Percentiles rank a stretch among this genome's conserved stretches.
phyloP scores from a whole-genome alignment of 352 stramenopile species.

The Phytopythium ostracodes region DNA sequence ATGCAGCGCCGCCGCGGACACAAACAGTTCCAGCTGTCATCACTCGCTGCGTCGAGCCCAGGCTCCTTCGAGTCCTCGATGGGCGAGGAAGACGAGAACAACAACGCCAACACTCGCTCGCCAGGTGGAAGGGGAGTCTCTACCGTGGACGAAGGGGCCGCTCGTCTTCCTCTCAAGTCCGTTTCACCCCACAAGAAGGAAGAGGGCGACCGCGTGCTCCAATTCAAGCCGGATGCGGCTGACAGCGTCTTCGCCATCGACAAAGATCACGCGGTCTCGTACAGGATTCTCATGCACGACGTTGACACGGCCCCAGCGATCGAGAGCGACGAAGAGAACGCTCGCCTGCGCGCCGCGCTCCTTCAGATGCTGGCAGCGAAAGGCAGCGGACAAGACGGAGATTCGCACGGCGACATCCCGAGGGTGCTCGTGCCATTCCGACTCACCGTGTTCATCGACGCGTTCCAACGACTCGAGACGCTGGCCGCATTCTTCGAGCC shows the following conservation, averaged over 20 bases:
- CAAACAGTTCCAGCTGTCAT: conserved; percentile 1
- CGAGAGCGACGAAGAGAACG: background rate
- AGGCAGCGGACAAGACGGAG: background rate
- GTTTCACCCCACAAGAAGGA: background rate
- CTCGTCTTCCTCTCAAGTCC: background rate
- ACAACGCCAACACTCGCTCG: background rate
- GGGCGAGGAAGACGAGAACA: conserved; percentile 1
- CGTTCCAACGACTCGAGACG: conserved; percentile 60
- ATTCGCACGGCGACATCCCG: background rate
- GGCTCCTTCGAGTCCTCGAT: background rate
- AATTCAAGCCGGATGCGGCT: background rate
- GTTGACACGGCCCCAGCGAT: conserved; percentile 1
- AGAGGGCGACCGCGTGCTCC: background rate
- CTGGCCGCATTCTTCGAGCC: conserved; percentile 54
- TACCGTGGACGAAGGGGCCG: background rate
- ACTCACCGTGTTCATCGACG: conserved; percentile 65
- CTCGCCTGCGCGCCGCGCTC: conserved; percentile 1
- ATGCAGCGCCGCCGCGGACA: conserved; percentile 19
- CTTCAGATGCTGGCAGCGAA: background rate
- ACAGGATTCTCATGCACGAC: conserved; percentile 44
- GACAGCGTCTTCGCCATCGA: conserved; percentile 37
- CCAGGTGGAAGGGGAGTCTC: background rate
- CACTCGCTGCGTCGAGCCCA: background rate
- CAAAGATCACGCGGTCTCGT: conserved; percentile 34
- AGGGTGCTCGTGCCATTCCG: conserved; percentile 26